These are phyloP conservation scores for Berkeleyomyces rouxiae DNA, from an alignment of 2,329 filamentous ascomycete genomes.

Conservation along the genomic window DNA sequence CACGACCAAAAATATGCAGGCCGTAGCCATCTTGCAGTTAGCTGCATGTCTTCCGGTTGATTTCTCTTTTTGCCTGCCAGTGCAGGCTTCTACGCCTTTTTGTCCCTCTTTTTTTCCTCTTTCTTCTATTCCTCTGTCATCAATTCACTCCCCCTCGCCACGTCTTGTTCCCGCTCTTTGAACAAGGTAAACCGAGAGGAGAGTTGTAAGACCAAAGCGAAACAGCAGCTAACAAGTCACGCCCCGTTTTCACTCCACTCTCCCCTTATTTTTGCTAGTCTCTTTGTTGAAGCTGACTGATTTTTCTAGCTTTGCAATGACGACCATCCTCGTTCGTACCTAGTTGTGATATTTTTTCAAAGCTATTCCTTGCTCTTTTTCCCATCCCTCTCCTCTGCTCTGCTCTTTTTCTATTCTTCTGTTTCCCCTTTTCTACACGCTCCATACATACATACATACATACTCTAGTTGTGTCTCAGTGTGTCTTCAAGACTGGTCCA, in stretches of 20 bases:
- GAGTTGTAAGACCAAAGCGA: neutral
- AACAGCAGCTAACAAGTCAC: neutral
- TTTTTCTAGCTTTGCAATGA: neutral
- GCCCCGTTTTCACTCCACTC: neutral
- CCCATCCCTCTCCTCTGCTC: neutral
- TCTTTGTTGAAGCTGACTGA: neutral
- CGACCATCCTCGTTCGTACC: neutral
- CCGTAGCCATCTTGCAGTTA: neutral
- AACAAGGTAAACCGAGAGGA: neutral
- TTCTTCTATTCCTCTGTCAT: neutral
- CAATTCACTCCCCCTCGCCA: neutral
- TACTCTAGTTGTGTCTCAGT: neutral
- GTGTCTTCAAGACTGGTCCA: neutral
- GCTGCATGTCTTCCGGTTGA: neutral
- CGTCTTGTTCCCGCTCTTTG: neutral
- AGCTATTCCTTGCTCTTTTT: too few species aligned
- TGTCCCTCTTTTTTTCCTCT: neutral
- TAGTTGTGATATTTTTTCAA: neutral
- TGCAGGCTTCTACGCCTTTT: neutral
- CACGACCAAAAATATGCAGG: neutral
- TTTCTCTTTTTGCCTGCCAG: neutral
- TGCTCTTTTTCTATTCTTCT: neutral
- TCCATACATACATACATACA: neutral
- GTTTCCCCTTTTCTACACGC: neutral
- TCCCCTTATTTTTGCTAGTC: neutral